These are phyloP conservation scores for Epichloe elymi DNA, from an alignment of 2,329 filamentous ascomycete species.

Conservation along the genomic window DNA sequence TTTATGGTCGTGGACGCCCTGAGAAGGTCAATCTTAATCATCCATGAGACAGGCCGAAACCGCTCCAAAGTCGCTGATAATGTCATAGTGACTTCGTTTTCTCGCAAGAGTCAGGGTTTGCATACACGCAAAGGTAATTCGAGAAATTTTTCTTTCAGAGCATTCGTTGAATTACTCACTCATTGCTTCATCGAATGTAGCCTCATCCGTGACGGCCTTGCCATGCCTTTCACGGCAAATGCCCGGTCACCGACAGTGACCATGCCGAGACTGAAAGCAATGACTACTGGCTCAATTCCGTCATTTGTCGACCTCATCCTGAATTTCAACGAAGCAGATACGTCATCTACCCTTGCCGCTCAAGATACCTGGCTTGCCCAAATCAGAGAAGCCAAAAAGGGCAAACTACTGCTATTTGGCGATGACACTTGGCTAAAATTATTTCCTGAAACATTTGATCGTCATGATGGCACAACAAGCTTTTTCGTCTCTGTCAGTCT, in stretches of 20 bases:
- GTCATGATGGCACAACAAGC: slow-evolving; percentile 85
- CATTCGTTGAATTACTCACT: not conserved
- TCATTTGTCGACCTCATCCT: slow-evolving; percentile 95
- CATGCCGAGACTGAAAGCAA: slow-evolving; percentile 94
- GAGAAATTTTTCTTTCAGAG: not conserved
- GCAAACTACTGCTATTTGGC: slow-evolving; percentile 85
- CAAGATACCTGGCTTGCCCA: slow-evolving; percentile 97
- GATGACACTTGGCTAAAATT: slow-evolving; percentile 98
- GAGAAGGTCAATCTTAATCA: slow-evolving; percentile 47
- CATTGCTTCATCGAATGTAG: slow-evolving; percentile 30
- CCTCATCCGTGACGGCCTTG: slow-evolving; percentile 69
- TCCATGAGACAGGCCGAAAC: not conserved
- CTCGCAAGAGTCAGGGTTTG: slow-evolving; percentile 64
- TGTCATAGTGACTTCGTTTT: slow-evolving; percentile 78
- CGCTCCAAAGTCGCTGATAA: not conserved
- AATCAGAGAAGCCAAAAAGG: slow-evolving; percentile 58
- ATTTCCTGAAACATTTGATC: slow-evolving; percentile 78
- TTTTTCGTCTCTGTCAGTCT: slow-evolving; percentile 91
- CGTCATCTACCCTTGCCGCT: slow-evolving; percentile 68
- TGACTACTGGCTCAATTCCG: slow-evolving; percentile 95
- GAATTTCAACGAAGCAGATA: slow-evolving; percentile 91
- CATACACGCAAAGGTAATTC: slow-evolving; percentile 71
- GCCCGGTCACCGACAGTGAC: slow-evolving; percentile 95
- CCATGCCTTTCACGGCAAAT: slow-evolving; percentile 88
- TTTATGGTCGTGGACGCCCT: slow-evolving; percentile 98